A percentile compares a stretch with the other conserved stretches of the same genome.
These are phyloP conservation scores for Phytopythium boreale DNA, from an alignment of 352 stramenopile genomes.

Conservation along the genomic window DNA sequence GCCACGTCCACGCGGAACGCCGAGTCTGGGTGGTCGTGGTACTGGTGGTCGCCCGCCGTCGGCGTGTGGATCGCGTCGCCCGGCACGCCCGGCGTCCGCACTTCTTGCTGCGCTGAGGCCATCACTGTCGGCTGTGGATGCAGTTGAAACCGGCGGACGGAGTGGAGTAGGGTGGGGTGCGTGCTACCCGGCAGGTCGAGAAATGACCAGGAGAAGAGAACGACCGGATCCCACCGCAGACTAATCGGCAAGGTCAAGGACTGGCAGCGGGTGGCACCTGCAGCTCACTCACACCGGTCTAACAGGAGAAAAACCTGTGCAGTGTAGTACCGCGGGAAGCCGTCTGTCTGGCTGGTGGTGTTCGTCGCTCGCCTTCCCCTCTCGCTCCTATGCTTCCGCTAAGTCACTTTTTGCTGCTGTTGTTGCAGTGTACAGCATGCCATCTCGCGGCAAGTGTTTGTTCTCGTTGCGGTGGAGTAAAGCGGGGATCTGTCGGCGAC, in stretches of 20 bases:
- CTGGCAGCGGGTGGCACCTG: background rate
- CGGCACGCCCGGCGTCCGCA: conserved; percentile 19
- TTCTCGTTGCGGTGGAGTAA: background rate
- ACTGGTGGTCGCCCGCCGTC: conserved; percentile 16
- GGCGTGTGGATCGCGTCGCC: conserved; percentile 23
- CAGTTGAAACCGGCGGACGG: no score
- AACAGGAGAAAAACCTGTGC: no score
- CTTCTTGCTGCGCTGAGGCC: conserved; percentile 19
- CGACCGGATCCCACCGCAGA: conserved; percentile 6
- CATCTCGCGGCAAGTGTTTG: background rate
- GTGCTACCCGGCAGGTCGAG: conserved; percentile 23
- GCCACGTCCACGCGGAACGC: conserved; percentile 26
- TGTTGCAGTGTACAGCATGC: background rate
- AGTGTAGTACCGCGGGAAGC: background rate
- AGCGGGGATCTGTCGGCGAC: no score
- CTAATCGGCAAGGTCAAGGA: background rate
- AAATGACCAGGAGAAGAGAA: conserved; percentile 14
- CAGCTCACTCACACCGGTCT: no score
- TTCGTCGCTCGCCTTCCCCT: background rate
- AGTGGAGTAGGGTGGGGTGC: background rate
- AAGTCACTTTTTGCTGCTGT: background rate
- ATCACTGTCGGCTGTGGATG: conserved; percentile 5
- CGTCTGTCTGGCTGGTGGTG: background rate
- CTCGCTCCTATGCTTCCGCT: background rate
- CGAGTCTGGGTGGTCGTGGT: conserved; percentile 16